Percentiles rank a stretch among this genome's conserved stretches.
phyloP scores from a whole-genome alignment of 176 grass and related monocot species.

The Eragrostis nindensis region DNA sequence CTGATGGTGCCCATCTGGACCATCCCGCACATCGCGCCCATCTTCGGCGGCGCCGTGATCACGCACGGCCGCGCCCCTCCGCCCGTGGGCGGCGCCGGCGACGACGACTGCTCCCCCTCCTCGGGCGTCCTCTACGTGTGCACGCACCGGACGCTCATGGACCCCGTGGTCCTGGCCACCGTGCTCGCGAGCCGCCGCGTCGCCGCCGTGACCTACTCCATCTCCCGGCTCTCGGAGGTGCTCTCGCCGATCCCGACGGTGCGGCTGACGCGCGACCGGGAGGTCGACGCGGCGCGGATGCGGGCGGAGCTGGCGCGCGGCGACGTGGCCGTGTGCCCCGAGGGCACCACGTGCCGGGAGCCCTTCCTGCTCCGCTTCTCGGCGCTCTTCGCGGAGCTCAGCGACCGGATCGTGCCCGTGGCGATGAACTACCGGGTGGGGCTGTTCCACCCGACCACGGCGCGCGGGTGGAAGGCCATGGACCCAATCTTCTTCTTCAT shows the following conservation, averaged over 20 bases:
- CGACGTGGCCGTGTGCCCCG: constrained; percentile 89
- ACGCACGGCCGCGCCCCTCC: constrained; percentile 51
- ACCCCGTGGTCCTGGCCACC: constrained; percentile 69
- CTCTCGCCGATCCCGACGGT: constrained; percentile 78
- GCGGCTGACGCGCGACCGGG: constrained; percentile 64
- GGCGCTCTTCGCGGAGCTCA: constrained; percentile 95
- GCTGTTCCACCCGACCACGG: constrained; percentile 94
- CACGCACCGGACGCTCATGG: constrained; percentile 89
- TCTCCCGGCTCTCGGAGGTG: constrained; percentile 72
- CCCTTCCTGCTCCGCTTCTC: constrained; percentile 90
- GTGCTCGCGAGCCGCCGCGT: constrained; percentile 56
- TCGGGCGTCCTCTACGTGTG: constrained; percentile 84
- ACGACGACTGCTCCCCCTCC: background rate
- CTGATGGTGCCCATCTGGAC: constrained; percentile 62
- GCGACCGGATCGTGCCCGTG: constrained; percentile 89
- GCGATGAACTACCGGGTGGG: constrained; percentile 85
- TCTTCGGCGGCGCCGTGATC: constrained; percentile 74
- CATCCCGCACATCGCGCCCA: constrained; percentile 50
- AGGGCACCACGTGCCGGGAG: constrained; percentile 95
- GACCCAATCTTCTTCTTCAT: constrained; percentile 99
- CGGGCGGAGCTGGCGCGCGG: constrained; percentile 54
- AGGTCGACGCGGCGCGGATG: constrained; percentile 53
- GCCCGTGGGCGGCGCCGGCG: background rate
- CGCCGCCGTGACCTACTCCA: constrained; percentile 81
- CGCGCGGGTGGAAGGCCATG: constrained; percentile 95